Evolutionary conservation across 202 grass and related monocot genomes (phyloP).

Genomic region (Panicum hallii): DNA sequence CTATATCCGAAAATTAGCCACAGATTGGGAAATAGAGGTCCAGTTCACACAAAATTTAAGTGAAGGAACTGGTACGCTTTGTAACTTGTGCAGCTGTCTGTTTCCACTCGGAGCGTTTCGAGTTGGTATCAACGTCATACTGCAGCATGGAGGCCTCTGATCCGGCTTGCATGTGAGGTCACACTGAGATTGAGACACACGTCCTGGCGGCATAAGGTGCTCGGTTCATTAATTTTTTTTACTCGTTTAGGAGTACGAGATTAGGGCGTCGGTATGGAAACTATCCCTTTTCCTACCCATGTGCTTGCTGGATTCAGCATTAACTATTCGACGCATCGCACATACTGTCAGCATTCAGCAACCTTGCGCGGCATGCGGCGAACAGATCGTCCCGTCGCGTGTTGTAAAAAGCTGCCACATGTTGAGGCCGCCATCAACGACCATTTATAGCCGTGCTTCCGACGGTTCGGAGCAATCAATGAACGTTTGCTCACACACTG

Average conservation of each 20-base stretch:
- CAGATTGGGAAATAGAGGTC: background rate
- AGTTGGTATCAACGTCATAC: background rate
- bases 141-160: background rate
- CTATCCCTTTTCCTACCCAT: constrained; percentile 32
- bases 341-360: background rate
- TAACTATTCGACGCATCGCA: background rate
- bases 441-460: background rate
- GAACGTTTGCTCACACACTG: background rate
- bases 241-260: background rate
- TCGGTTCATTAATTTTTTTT: background rate
- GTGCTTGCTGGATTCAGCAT: constrained; percentile 10
- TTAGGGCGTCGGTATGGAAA: background rate
- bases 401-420: constrained; percentile 37
- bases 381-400: background rate
- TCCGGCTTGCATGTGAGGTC: background rate
- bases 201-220: background rate
- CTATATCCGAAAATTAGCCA: background rate
- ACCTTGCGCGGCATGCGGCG: background rate
- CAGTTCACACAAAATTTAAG: background rate
- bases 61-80: background rate
- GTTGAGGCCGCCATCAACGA: background rate
- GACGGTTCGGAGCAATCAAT: constrained; percentile 35
- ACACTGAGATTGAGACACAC: background rate
- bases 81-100: background rate
- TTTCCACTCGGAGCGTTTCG: background rate